Evolutionary conservation across 164 flowering plant genomes (phyloP), one percentile per base, ranked within the genome.

Genomic region (Vitis riparia): DNA sequence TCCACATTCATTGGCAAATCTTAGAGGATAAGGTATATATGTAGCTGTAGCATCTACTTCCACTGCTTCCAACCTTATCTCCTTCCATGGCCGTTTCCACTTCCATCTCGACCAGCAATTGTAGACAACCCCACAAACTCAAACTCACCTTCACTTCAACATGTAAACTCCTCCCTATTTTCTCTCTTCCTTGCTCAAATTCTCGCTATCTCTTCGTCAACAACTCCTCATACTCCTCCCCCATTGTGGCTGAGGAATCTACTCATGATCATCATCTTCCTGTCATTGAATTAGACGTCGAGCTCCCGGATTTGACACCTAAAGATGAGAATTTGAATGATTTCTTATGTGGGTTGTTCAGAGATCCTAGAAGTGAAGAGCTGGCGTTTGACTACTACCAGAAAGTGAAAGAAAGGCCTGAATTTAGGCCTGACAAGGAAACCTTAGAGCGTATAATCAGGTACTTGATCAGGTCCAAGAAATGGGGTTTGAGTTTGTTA

Each of bases 361-460:
- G 77, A 67, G 84, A 86, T 75, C 78, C 81, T 7, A 58, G 68
- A 55, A 84, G 80, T 8, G 81, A 83, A 65, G 68, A 79, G 1
- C 57, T 85, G 0, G 89, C 80, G 13, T 83, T 77, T 55, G 75
- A 84, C 15, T 77, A 67, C 74, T 93, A 90, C 51, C 75, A 78
- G 75, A 81, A 86, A 68, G 92, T 85, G 9, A 91, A 85, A 71
- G 63, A 60, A 17, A 69, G 32, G 30, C 78, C 79, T 2, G 87
- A 73, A 4, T 91, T 87, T 65, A 76, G 64, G 29, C 97, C 97
- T 7, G 68, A 77, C 29, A 70, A 68, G 47, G 30, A 70, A 9
- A 80, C 86, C 2, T 17, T 85, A 15, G 81, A 83, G 78, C 83
- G 71, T 64, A 62, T 91, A 17, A 65, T 81, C 79, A 84, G 87